These are phyloP conservation scores for Debaryomyces hansenii DNA, from an alignment of 805 yeast genomes.

Conservation along the genomic window DNA sequence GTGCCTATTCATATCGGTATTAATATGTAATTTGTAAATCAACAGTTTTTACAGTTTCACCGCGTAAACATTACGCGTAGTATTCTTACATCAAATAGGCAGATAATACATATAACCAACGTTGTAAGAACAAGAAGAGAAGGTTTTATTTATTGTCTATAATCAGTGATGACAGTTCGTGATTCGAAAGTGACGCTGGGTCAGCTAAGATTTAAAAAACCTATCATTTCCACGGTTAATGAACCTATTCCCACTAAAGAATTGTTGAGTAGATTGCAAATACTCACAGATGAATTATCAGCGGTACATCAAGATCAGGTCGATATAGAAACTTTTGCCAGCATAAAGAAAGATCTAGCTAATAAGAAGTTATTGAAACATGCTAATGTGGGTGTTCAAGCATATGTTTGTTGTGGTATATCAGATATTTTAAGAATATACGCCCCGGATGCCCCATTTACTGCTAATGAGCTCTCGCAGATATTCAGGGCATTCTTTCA, in stretches of 20 bases:
- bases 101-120: background rate
- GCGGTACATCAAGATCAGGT: constrained; percentile 59
- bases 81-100: background rate
- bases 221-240: constrained; percentile 56
- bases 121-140: background rate
- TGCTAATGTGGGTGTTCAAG: constrained; percentile 67
- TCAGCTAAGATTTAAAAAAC: constrained; percentile 36
- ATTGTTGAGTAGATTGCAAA: constrained; percentile 53
- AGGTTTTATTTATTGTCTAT: background rate
- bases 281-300: constrained; percentile 63
- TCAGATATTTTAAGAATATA: constrained; percentile 73
- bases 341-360: constrained; percentile 51
- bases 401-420: constrained; percentile 69
- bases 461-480: constrained; percentile 57
- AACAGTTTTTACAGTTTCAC: background rate
- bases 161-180: background rate
- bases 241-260: constrained; percentile 63
- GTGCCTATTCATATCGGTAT: background rate
- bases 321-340: constrained; percentile 42
- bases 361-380: constrained; percentile 60
- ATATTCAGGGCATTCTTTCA: constrained; percentile 66
- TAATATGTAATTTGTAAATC: background rate
- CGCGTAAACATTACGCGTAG: constrained; percentile 2
- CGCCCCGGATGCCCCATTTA: constrained; percentile 91
- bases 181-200: background rate